Conservation (phyloP, 2,329 filamentous ascomycete genomes). For the Paraphoma chrysanthemicola region DNA sequence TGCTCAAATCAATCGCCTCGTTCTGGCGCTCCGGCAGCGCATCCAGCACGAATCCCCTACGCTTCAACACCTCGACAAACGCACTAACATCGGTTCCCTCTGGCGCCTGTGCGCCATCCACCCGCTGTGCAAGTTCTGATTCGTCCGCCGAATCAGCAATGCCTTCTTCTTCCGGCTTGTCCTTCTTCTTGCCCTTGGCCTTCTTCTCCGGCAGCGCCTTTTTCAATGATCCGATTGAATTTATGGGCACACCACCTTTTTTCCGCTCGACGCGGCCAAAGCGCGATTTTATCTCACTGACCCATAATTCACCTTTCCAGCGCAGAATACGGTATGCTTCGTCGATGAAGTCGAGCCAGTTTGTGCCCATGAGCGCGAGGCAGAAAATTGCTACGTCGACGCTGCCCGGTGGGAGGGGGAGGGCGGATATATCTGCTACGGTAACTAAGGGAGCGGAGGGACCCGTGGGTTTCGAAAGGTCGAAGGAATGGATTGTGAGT, state of each 20-base stretch:
- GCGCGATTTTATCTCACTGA: constrained; percentile 94
- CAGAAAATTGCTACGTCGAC: constrained; percentile 94
- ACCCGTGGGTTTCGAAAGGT: constrained; percentile 78
- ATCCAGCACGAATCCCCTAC: constrained; percentile 82
- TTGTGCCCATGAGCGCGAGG: constrained; percentile 96
- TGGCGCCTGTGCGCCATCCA: constrained; percentile 70
- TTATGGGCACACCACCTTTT: constrained; percentile 59
- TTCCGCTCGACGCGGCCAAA: constrained; percentile 70
- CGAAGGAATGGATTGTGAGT: constrained; percentile 81
- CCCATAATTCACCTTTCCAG: constrained; percentile 95
- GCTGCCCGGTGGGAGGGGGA: constrained; percentile 76
- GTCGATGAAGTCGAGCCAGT: constrained; percentile 96
- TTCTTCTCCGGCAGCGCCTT: constrained; percentile 24
- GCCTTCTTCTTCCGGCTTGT: constrained; percentile 58
- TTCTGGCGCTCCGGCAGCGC: constrained; percentile 60
- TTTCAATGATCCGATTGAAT: constrained; percentile 65
- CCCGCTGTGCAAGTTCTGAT: constrained; percentile 67
- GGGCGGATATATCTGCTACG: constrained; percentile 83
- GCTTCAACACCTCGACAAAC: constrained; percentile 82
- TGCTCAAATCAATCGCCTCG: constrained; percentile 76
- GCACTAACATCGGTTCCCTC: constrained; percentile 84
- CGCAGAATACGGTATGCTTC: constrained; percentile 91
- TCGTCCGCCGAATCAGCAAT: constrained; percentile 60
- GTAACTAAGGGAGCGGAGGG: constrained; percentile 79
- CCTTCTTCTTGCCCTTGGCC: constrained; percentile 46